phyloP scores from a whole-genome alignment of 2,329 filamentous ascomycete genomes.

The Exophiala lecanii-corni region DNA sequence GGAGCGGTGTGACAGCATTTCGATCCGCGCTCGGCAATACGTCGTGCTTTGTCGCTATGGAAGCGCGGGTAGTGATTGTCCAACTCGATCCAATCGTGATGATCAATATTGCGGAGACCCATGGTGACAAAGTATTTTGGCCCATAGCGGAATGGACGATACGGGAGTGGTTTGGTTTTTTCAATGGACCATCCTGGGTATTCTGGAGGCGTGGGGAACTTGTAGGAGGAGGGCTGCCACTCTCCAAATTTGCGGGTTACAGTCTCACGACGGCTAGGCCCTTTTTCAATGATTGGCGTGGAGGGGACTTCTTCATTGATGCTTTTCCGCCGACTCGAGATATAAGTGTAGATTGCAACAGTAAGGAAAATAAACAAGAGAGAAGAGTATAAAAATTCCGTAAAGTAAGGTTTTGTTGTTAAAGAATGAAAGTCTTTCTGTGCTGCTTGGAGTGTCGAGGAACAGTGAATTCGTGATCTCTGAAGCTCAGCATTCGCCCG shows the following conservation, averaged over 20 bases:
- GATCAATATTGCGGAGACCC: constrained; percentile 61
- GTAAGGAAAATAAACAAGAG: constrained; percentile 29
- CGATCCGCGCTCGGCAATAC: constrained; percentile 61
- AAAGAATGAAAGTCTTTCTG: constrained; percentile 22
- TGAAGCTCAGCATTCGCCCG: constrained; percentile 11
- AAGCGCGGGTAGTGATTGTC: constrained; percentile 73
- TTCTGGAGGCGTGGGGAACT: constrained; percentile 54
- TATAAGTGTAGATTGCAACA: constrained; percentile 11
- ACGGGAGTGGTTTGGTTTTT: constrained; percentile 67
- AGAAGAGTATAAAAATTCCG: constrained; percentile 30
- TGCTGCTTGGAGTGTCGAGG: constrained; percentile 11
- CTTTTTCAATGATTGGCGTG: constrained; percentile 21
- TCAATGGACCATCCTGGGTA: constrained; percentile 66
- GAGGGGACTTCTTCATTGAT: constrained; percentile 6
- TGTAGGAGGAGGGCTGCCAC: constrained; percentile 58
- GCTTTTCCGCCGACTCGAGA: constrained; percentile 14
- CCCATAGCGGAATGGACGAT: constrained; percentile 72
- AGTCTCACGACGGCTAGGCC: constrained; percentile 1
- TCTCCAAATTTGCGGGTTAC: constrained; percentile 34
- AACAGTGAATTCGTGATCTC: constrained; percentile 16
- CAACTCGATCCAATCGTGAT: constrained; percentile 75
- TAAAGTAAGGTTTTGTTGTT: constrained; percentile 24
- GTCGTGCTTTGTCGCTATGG: constrained; percentile 65
- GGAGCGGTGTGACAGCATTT: constrained; percentile 68
- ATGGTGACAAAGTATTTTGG: constrained; percentile 73